These are phyloP conservation scores for Ballota nigra DNA, from an alignment of 257 asterid species.

Conservation along the genomic window DNA sequence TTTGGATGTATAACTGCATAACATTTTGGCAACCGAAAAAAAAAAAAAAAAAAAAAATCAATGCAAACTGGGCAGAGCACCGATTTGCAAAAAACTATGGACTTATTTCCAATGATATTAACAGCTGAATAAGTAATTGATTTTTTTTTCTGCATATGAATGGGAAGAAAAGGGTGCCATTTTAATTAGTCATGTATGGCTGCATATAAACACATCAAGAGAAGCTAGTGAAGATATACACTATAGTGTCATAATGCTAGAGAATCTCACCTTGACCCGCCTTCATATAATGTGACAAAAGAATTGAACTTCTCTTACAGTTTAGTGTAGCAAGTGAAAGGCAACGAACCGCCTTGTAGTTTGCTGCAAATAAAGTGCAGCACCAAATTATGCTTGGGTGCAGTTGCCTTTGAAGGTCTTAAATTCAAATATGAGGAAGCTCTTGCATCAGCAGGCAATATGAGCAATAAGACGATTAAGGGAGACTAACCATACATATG, in stretches of 20 bases:
- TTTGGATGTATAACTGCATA: background rate
- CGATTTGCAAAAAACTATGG: background rate
- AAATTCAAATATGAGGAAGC: slow-evolving; percentile 22
- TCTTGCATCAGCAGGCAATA: slow-evolving; percentile 6
- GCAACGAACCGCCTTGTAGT: slow-evolving; percentile 88
- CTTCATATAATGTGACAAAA: slow-evolving; percentile 64
- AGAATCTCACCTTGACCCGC: slow-evolving; percentile 69
- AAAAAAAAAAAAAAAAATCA: background rate
- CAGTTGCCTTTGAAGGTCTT: slow-evolving; percentile 21
- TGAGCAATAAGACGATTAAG: slow-evolving; percentile 27
- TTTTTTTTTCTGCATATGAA: background rate
- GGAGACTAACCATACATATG: slow-evolving; percentile 98
- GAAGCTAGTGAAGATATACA: slow-evolving; percentile 5
- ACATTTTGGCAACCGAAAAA: background rate
- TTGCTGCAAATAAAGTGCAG: slow-evolving; percentile 53
- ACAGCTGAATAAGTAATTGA: too few relatives aligned
- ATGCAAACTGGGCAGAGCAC: background rate
- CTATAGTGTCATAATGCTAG: background rate
- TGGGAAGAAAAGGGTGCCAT: background rate
- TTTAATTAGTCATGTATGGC: background rate
- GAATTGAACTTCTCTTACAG: slow-evolving; percentile 78
- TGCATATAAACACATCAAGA: background rate
- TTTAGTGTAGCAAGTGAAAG: slow-evolving; percentile 74
- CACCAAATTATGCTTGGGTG: background rate
- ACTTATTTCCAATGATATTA: too few relatives aligned